Conservation (phyloP, 2,329 filamentous ascomycete genomes). For the Fusarium burgessii region DNA sequence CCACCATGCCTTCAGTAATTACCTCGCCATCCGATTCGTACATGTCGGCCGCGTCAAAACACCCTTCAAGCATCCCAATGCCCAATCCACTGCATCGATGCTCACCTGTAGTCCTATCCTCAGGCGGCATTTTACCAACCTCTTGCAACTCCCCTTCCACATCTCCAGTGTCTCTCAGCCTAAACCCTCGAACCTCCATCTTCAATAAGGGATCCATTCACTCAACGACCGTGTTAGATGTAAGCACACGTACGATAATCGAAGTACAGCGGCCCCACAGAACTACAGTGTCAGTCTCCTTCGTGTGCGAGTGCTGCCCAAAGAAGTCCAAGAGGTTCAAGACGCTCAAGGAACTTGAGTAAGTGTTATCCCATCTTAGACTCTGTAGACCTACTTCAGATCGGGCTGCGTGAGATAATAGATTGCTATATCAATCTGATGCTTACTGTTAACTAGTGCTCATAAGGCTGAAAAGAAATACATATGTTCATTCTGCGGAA, state of each 20-base stretch:
- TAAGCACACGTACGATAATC: conserved; percentile 65
- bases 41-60: conserved; percentile 59
- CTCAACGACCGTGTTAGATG: conserved; percentile 60
- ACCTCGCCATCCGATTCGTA: conserved; percentile 61
- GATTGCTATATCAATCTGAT: neutral
- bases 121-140: conserved; percentile 63
- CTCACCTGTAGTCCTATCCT: conserved; percentile 60
- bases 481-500: conserved; percentile 90
- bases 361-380: no score
- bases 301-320: conserved; percentile 48
- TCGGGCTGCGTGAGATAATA: conserved; percentile 14
- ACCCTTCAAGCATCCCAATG: conserved; percentile 54
- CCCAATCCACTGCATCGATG: conserved; percentile 60
- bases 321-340: conserved; percentile 42
- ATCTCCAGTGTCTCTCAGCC: conserved; percentile 60
- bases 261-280: conserved; percentile 61
- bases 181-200: conserved; percentile 62
- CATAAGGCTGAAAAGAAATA: conserved; percentile 98
- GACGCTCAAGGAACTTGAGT: conserved; percentile 69
- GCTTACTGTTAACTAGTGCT: conserved; percentile 64
- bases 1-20: conserved; percentile 58
- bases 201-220: conserved; percentile 55
- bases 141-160: conserved; percentile 63
- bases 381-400: no score
- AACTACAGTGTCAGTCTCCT: conserved; percentile 62